phyloP scores from a whole-genome alignment of 2,329 filamentous ascomycete species.

The Neonectria sp. region DNA sequence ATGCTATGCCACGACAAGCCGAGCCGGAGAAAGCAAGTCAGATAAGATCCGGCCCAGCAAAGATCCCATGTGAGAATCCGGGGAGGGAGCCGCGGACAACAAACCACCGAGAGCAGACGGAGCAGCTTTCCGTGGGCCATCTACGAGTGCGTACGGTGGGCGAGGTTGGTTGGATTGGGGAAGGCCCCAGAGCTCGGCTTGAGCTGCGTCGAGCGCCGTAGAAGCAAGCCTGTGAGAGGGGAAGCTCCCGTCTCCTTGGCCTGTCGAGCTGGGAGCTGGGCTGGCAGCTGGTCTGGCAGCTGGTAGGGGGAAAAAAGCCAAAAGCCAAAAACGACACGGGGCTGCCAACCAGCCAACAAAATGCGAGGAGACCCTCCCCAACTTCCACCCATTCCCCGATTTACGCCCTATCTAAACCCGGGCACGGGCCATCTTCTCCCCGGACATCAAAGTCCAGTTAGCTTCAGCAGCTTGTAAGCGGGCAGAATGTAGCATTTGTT shows the following conservation, averaged over 20 bases:
- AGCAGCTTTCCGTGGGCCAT: conserved; percentile 1
- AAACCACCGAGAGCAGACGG: conserved; percentile 9
- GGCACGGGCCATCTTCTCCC: not conserved
- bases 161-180: too few species aligned
- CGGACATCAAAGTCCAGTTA: conserved; percentile 18
- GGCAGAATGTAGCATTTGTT: not conserved
- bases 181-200: not conserved
- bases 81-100: conserved; percentile 5
- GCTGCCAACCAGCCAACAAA: conserved; percentile 10
- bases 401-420: not conserved
- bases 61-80: conserved; percentile 26
- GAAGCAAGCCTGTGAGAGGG: not conserved
- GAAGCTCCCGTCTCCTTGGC: not conserved
- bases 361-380: not conserved
- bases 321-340: not conserved
- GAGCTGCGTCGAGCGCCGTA: not conserved
- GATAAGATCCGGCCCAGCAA: conserved; percentile 10
- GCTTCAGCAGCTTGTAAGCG: not conserved
- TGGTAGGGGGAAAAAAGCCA: not conserved
- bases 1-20: conserved; percentile 18
- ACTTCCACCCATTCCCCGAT: not conserved
- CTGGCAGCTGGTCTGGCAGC: too few species aligned
- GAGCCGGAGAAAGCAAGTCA: not conserved
- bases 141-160: not conserved
- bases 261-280: not conserved